phyloP scores from a whole-genome alignment of 2,329 filamentous ascomycete species.

The Domatiomyces globalis region DNA sequence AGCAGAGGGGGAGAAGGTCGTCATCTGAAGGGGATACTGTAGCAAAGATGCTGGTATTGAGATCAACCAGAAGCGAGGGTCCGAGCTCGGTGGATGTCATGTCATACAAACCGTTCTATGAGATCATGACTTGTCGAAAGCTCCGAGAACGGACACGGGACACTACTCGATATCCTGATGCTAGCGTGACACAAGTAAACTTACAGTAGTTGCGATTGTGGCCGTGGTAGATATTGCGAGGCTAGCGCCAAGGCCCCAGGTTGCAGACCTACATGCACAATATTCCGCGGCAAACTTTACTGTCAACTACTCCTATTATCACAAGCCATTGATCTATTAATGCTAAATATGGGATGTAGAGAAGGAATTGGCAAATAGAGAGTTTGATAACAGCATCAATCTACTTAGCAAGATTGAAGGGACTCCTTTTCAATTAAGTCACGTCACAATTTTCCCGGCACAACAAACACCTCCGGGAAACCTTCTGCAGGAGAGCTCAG shows the following conservation, averaged over 20 bases:
- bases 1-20: not conserved
- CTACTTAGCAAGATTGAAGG: not conserved
- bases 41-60: no score
- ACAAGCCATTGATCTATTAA: not conserved
- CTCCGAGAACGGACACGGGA: no score
- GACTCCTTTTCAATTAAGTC: not conserved
- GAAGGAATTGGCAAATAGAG: not conserved
- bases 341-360: not conserved
- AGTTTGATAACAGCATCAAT: not conserved
- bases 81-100: no score
- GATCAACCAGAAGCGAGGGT: no score
- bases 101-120: no score
- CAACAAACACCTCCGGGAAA: not conserved
- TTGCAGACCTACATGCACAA: no score
- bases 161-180: no score
- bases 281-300: not conserved
- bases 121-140: no score
- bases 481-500: not conserved
- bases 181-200: no score
- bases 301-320: not conserved
- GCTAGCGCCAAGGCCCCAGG: no score
- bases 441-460: not conserved
- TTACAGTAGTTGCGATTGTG: no score
- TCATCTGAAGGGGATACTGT: not conserved
- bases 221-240: no score